phyloP scores from a whole-genome alignment of 2,329 filamentous ascomycete species.

The Alternaria sp. region DNA sequence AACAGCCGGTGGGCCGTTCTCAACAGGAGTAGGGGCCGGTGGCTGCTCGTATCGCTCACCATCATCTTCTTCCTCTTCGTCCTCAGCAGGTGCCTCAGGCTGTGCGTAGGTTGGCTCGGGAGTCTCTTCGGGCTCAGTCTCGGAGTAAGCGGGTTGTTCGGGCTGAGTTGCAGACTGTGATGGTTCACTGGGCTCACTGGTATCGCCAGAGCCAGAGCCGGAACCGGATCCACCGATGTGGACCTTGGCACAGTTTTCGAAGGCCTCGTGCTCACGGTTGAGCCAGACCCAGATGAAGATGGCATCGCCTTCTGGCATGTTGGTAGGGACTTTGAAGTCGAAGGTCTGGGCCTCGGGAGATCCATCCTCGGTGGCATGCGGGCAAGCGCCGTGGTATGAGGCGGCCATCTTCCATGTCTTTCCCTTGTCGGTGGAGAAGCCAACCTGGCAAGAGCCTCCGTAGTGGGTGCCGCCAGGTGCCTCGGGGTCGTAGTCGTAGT shows the following conservation, averaged over 20 bases:
- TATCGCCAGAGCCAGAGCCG: conserved; percentile 17
- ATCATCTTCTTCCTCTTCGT: not conserved
- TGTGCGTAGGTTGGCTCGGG: conserved; percentile 2
- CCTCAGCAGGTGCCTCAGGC: conserved; percentile 6
- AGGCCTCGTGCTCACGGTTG: conserved; percentile 56
- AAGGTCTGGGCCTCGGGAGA: conserved; percentile 53
- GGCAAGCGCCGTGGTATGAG: conserved; percentile 57
- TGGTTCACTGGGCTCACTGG: conserved; percentile 10
- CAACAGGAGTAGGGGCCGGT: not conserved
- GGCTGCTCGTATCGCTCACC: conserved; percentile 2
- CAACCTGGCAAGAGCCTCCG: conserved; percentile 57
- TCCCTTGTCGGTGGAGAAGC: conserved; percentile 53
- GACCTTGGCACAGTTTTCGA: conserved; percentile 55
- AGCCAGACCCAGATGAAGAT: conserved; percentile 58
- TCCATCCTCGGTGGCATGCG: conserved; percentile 48
- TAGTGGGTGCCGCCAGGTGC: conserved; percentile 51
- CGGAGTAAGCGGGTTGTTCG: conserved; percentile 10
- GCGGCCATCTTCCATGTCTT: conserved; percentile 54
- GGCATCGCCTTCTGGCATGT: conserved; percentile 50
- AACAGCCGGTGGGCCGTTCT: not conserved
- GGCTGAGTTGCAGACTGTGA: conserved; percentile 21
- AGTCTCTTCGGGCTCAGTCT: conserved; percentile 15
- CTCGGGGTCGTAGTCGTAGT: conserved; percentile 42
- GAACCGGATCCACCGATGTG: conserved; percentile 43
- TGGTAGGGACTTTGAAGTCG: conserved; percentile 53